Conservation (phyloP, 2,329 filamentous ascomycete species). For the Colletotrichum tropicicola region DNA sequence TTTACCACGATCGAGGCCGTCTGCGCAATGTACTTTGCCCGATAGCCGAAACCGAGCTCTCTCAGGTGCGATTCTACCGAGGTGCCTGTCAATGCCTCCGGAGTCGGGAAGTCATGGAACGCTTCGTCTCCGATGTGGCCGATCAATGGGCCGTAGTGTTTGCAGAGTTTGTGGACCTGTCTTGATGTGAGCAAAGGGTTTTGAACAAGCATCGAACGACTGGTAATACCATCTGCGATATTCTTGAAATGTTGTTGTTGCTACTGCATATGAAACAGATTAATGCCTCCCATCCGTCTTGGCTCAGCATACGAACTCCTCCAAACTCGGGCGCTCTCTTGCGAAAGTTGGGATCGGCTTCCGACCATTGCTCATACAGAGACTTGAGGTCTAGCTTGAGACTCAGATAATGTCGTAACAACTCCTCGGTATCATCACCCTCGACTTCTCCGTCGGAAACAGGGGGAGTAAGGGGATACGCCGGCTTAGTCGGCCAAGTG, state of each 20-base stretch:
- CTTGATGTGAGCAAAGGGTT: background rate
- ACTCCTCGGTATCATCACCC: slow-evolving; percentile 74
- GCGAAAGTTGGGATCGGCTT: slow-evolving; percentile 86
- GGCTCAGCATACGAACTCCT: slow-evolving; percentile 89
- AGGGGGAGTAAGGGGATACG: slow-evolving; percentile 25
- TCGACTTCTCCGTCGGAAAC: slow-evolving; percentile 33
- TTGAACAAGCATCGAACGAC: background rate
- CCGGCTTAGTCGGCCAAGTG: slow-evolving; percentile 59
- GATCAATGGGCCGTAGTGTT: slow-evolving; percentile 83
- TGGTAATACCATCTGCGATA: slow-evolving; percentile 84
- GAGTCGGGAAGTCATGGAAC: slow-evolving; percentile 88
- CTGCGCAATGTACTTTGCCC: slow-evolving; percentile 89
- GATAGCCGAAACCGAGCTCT: slow-evolving; percentile 90
- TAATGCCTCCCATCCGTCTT: slow-evolving; percentile 96
- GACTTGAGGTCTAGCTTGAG: slow-evolving; percentile 77
- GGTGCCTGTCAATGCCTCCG: slow-evolving; percentile 74
- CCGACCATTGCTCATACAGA: slow-evolving; percentile 89
- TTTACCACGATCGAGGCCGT: slow-evolving; percentile 80
- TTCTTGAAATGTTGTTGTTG: slow-evolving; percentile 97
- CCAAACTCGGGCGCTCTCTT: slow-evolving; percentile 87
- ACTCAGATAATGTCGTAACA: slow-evolving; percentile 89
- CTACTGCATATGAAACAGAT: slow-evolving; percentile 97
- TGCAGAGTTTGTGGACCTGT: slow-evolving; percentile 85
- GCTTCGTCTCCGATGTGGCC: slow-evolving; percentile 73
- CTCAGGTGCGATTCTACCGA: slow-evolving; percentile 84